phyloP scores from a whole-genome alignment of 495 filamentous ascomycete species.

The Aspergillus bridgeri region DNA sequence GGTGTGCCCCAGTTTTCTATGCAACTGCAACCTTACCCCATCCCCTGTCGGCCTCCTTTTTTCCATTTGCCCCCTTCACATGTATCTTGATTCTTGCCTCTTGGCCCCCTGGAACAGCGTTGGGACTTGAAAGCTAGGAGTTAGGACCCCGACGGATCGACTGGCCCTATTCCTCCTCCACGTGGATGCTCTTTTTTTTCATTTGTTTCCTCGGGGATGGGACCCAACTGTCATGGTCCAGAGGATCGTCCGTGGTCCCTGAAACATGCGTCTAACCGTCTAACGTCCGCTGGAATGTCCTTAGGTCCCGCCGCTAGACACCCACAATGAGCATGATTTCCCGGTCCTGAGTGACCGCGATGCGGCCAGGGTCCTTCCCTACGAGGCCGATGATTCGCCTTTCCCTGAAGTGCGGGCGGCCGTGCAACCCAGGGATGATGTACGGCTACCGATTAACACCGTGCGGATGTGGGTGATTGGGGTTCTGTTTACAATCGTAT shows the following conservation, averaged over 20 bases:
- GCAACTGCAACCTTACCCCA: not conserved
- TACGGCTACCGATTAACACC: slow-evolving; percentile 63
- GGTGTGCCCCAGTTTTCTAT: not conserved
- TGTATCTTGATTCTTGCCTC: not conserved
- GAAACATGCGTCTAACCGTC: too few species aligned
- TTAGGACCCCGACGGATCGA: not conserved
- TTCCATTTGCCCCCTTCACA: not conserved
- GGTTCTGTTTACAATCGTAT: slow-evolving; percentile 57
- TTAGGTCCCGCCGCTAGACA: not conserved
- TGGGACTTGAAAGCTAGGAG: too few species aligned
- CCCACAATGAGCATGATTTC: slow-evolving; percentile 8
- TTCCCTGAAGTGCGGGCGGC: slow-evolving; percentile 60
- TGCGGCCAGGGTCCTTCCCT: slow-evolving; percentile 36
- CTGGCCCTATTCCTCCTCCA: not conserved
- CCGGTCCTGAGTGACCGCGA: slow-evolving; percentile 35
- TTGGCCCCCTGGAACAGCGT: too few species aligned
- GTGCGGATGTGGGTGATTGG: slow-evolving; percentile 72
- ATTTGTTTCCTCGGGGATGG: not conserved
- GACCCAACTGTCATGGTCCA: not conserved
- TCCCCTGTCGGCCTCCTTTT: not conserved
- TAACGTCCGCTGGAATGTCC: not conserved
- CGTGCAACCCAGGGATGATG: slow-evolving; percentile 56
- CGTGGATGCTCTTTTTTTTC: not conserved
- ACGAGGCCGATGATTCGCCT: slow-evolving; percentile 61
- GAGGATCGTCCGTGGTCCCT: not conserved